Evolutionary conservation across 2,329 filamentous ascomycete species (phyloP), one percentile per base, ranked within the genome.

Genomic region (Pseudogymnoascus sp.): DNA sequence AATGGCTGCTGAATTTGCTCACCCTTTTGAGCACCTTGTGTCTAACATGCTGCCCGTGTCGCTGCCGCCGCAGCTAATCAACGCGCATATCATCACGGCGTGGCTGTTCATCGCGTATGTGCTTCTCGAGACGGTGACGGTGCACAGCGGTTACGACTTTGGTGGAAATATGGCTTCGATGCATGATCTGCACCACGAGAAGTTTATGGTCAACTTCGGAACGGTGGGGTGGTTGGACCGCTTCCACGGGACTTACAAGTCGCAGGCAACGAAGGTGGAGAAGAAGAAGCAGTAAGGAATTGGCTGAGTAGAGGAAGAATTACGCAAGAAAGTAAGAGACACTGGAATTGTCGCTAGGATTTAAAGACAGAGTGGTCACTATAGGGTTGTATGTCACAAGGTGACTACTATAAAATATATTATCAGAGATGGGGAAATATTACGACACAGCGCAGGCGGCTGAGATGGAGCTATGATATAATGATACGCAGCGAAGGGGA

Each of bases 101-200:
- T 83, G 80, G 79, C 66, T 70, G 1, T 85, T 82, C 65, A 65
- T 83, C 46, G 77, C 74, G 0, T 76, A 74, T 12, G 78, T 80
- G 71, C 73, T 85, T 4, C 63, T 80, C 2, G 79, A 84, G 70
- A 84, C 83, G 49, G 74, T 76, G 3, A 80, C 78, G 0, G 82
- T 84, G 62, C 82, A 85, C 70, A 83, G 80, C 64, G 84, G 83
- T 5, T 85, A 82, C 69, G 81, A 84, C 61, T 84, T 84, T 66
- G 77, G 83, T 14, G 68, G 63, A 65, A 76, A 75, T 63, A 76
- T 69, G 62, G 82, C 82, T 0, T 75, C 73, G 66, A 78, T 77
- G 70, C 83, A 86, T 71, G 83, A 86, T 72, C 70, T 78, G 31
- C 83, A 86, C 67, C 83, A 85, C 71, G 81, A 84, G 74, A 77